Base-by-base conservation (phyloP, 495 filamentous ascomycete species). In the Geopyxis carbonaria region DNA sequence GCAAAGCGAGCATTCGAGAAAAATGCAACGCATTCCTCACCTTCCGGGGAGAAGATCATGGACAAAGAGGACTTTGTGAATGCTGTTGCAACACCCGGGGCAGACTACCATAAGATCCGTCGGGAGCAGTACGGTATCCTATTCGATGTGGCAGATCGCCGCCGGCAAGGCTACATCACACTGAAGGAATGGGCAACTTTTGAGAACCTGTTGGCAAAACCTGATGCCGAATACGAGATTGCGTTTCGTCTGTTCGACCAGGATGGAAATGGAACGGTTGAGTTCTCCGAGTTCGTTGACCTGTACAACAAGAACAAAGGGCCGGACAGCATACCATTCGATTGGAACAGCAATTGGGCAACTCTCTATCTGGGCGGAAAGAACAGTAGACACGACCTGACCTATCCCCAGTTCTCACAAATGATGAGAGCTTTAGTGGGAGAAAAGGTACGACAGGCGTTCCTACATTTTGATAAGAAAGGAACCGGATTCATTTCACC, bases 321-420 rank as follows among this genome's bases (percentile, higher is more conserved):
- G 2, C 60, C 70, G 2, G 68, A 78, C 22, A 80, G 68, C 51
- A 80, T 97, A 37, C 86, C 91, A 2, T 97, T 97, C 47, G 76
- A 97, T 55, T 97, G 89, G 89, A 76, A 83, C 57, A 87, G 79
- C 36, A 83, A 92, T 59, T 97, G 89, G 89, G 87, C 82, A n/a
- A 81, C 75, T 34, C 66, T 97, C 41, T 95, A 97, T 59, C 77
- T 82, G 40, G 89, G 89, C 22, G 72, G 76, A 43, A 83, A 75
- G 62, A 78, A 75, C 54, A 73, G 75, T 52, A 69, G 86, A 24
- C 91, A 93, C 58, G 70, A 78, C 41, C 75, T 97, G 62, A 86
- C 86, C 46, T 97, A 97, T 61, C 78, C 81, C 7, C 87, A 97
- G 59, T 97, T 97, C 61, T 78, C 89, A 22, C 89, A 97, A 62